Evolutionary conservation across 2,329 filamentous ascomycete species (phyloP).

Genomic region (Sarocladiaceae sp.): DNA sequence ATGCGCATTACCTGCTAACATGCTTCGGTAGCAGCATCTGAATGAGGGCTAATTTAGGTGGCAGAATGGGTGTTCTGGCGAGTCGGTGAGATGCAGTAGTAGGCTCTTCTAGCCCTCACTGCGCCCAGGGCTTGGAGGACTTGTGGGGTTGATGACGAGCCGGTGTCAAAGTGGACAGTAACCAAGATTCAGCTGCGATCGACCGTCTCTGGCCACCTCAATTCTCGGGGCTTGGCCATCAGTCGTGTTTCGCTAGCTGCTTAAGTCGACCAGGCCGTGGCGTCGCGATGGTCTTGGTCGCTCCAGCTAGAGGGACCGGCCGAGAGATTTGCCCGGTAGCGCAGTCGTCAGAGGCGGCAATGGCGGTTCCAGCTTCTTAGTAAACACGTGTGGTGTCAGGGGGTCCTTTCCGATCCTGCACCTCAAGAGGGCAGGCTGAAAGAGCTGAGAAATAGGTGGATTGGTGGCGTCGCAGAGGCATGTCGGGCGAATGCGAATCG

Average conservation of each 20-base stretch:
- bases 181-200: slow-evolving; percentile 10
- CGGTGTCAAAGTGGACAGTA: not conserved
- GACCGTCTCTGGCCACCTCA: slow-evolving; percentile 5
- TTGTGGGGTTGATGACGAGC: slow-evolving; percentile 1
- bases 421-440: not conserved
- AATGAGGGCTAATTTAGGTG: not conserved
- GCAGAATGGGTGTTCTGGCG: not conserved
- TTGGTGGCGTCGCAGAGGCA: not conserved
- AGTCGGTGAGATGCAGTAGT: slow-evolving; percentile 7
- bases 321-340: not conserved
- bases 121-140: not conserved
- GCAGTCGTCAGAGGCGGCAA: not conserved
- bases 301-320: not conserved
- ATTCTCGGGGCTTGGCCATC: slow-evolving; percentile 9
- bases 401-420: not conserved
- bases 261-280: not conserved
- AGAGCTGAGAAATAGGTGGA: not conserved
- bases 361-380: not conserved
- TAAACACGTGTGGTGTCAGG: slow-evolving; percentile 1
- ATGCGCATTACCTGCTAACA: no score
- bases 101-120: not conserved
- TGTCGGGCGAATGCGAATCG: slow-evolving; percentile 1
- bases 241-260: slow-evolving; percentile 4
- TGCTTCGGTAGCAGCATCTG: not conserved
- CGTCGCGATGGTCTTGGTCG: not conserved